phyloP scores from a whole-genome alignment of 2,329 filamentous ascomycete species.

The Colletotrichum melonis region DNA sequence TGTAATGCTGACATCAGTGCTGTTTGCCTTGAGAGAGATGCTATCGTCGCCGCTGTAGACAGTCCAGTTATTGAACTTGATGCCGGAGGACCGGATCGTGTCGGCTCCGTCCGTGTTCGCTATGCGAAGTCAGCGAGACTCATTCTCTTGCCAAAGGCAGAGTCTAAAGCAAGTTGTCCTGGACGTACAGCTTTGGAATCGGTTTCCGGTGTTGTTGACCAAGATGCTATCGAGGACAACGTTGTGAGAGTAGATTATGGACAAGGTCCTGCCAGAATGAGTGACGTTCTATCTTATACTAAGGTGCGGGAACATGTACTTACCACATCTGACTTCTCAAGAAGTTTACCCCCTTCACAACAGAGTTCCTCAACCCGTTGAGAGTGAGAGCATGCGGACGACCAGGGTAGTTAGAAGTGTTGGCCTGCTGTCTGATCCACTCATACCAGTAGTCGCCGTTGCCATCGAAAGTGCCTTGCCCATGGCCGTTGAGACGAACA shows the following conservation, averaged over 20 bases:
- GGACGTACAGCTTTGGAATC: slow-evolving; percentile 35
- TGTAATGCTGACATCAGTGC: slow-evolving; percentile 44
- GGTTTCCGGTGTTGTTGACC: slow-evolving; percentile 55
- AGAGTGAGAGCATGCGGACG: slow-evolving; percentile 63
- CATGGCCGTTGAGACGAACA: slow-evolving; percentile 55
- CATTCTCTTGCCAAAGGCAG: neutral
- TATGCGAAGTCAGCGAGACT: slow-evolving; percentile 8
- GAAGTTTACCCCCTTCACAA: slow-evolving; percentile 57
- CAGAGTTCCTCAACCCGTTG: slow-evolving; percentile 54
- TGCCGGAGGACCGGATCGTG: slow-evolving; percentile 40
- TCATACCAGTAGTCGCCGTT: slow-evolving; percentile 66
- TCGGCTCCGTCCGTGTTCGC: slow-evolving; percentile 48
- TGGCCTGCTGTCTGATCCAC: slow-evolving; percentile 45
- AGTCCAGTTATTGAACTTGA: slow-evolving; percentile 42
- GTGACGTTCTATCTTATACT: neutral
- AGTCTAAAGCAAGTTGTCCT: neutral
- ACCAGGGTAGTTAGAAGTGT: slow-evolving; percentile 51
- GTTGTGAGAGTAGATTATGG: slow-evolving; percentile 55
- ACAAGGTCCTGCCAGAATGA: slow-evolving; percentile 48
- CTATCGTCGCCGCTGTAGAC: slow-evolving; percentile 42
- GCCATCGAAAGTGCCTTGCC: slow-evolving; percentile 59
- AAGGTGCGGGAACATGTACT: neutral
- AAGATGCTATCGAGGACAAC: slow-evolving; percentile 56
- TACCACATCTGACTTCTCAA: slow-evolving; percentile 65
- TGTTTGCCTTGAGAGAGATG: slow-evolving; percentile 41